phyloP scores from a whole-genome alignment of 1,284 basidiomycete genomes.

The Lentinula novae-zelandiae region DNA sequence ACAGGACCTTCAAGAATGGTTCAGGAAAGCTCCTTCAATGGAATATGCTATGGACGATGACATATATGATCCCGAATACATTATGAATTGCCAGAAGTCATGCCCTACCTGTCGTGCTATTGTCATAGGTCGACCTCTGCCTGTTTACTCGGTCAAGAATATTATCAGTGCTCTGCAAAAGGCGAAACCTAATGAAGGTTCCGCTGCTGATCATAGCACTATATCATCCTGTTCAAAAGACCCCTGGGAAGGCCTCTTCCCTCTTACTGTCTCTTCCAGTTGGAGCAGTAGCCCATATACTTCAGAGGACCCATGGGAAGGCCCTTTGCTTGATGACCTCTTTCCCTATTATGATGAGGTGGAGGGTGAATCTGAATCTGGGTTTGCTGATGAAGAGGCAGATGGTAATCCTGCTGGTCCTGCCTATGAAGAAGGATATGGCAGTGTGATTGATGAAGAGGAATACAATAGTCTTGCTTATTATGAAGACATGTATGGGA shows the following conservation, averaged over 20 bases:
- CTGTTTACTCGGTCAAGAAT: conserved; percentile 65
- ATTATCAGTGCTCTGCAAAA: conserved; percentile 47
- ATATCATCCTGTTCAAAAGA: too few species aligned
- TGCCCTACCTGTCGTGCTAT: conserved; percentile 66
- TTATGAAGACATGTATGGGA: too few species aligned
- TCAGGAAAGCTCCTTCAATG: conserved; percentile 56
- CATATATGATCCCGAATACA: conserved; percentile 42
- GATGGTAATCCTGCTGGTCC: conserved; percentile 25
- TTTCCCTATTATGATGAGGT: conserved; percentile 46
- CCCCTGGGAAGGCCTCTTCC: too few species aligned
- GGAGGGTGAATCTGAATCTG: conserved; percentile 22
- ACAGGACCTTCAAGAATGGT: conserved; percentile 70
- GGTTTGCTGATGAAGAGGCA: conserved; percentile 25
- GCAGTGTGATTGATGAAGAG: conserved; percentile 30
- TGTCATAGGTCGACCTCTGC: conserved; percentile 57
- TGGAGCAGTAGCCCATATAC: conserved; percentile 15
- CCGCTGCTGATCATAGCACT: background rate
- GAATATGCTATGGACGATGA: conserved; percentile 51
- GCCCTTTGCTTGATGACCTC: conserved; percentile 29
- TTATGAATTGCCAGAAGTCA: conserved; percentile 57
- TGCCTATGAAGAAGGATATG: conserved; percentile 27
- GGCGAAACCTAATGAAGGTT: conserved; percentile 27
- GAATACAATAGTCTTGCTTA: conserved; percentile 15
- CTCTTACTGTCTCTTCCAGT: conserved; percentile 14
- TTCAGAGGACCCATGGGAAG: conserved; percentile 60